Base-by-base conservation (phyloP, 805 yeast species). In the Barnettozyma botsteinii region DNA sequence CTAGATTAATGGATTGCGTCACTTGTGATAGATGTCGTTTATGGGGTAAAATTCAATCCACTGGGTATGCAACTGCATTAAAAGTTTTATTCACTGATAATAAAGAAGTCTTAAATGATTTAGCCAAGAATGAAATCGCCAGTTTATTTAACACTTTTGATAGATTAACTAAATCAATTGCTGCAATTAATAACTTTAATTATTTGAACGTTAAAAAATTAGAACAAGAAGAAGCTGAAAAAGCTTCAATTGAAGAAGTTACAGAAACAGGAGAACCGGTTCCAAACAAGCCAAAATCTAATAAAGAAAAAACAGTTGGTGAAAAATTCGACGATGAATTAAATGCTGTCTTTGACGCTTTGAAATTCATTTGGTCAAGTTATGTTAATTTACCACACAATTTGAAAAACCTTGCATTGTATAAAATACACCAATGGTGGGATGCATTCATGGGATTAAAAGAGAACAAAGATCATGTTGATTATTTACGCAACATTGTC, bases 41-140 rank as follows among this genome's bases (percentile, higher is more conserved):
- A 63, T 93, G 99, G 99, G 98, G 98, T 9, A 93, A 93, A 62
- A 76, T 93, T 23, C 98, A 93, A 66, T 87, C 95, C 2, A 86
- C 93, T 13, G 99, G 99, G 17, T 93, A 93, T 61, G 99, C 97
- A 15, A 93, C 99, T 8, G 95, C 96, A 2, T 73, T 93, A 55
- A 93, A 93, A 60, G 75, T 91, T 19, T 67, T 93, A 43, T 87
- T 93, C 14, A 29, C 35, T 59, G 98, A 91, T 59, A 59, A 56
- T n/a, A 66, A 65, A 28, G 59, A 54, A 32, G 74, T 73, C 21
- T 73, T 83, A 33, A 70, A 52, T 31, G 73, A 75, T 26, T 74
- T 84, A 25, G 70, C 85, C 30, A 74, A 87, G 51, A 79, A 85
- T 44, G 99, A 93, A 64, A 66, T 93, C 43, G 91, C 91, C 38